Conservation (phyloP, 768 basidiomycete species). For the Lactifluus piperatus region DNA sequence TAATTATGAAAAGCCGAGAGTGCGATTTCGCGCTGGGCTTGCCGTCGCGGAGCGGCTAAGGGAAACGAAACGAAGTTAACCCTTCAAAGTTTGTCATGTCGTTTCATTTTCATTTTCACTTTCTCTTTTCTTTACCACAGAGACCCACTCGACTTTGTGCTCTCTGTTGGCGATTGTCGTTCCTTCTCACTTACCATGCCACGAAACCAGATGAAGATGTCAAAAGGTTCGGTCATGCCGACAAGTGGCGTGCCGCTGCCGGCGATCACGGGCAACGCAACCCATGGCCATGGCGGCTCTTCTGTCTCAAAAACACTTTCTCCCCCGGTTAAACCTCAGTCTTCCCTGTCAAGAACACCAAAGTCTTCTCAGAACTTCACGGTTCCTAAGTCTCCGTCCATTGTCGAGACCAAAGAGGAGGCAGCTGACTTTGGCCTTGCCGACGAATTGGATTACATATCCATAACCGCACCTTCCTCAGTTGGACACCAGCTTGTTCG, state of each 20-base stretch:
- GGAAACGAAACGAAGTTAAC: background rate
- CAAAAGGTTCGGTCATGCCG: background rate
- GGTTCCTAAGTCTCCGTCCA: background rate
- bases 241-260: background rate
- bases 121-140: background rate
- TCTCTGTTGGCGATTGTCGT: background rate
- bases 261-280: background rate
- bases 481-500: conserved; percentile 31
- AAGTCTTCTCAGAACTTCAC: background rate
- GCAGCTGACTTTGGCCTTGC: conserved; percentile 40
- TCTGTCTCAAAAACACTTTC: background rate
- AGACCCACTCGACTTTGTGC: background rate
- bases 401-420: conserved; percentile 5
- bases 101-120: background rate
- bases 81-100: background rate
- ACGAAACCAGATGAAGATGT: background rate
- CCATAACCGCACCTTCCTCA: conserved; percentile 31
- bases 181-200: background rate
- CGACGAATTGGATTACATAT: conserved; percentile 71
- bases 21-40: background rate
- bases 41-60: conserved; percentile 4
- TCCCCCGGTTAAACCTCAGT: background rate
- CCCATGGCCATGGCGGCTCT: background rate
- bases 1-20: background rate
- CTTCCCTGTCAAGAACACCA: conserved; percentile 1